phyloP scores from a whole-genome alignment of 257 asterid genomes.

The Penstemon barbatus region DNA sequence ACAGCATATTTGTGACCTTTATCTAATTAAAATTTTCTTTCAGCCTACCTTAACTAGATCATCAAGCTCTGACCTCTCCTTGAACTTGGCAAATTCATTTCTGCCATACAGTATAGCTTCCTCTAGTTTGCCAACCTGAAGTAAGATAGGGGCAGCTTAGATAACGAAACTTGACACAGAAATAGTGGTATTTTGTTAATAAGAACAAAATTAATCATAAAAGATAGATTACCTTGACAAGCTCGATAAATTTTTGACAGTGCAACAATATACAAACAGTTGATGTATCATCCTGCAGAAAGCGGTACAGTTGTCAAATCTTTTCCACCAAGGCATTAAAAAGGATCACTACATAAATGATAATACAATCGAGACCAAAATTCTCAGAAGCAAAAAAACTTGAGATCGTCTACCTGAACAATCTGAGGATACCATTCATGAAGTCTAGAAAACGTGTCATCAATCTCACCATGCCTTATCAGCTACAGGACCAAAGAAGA shows the following conservation, averaged over 20 bases:
- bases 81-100: conserved; percentile 67
- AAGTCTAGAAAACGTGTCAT: conserved; percentile 66
- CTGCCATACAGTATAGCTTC: conserved; percentile 76
- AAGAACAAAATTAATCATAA: neutral
- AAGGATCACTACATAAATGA: neutral
- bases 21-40: neutral
- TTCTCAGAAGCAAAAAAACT: conserved; percentile 15
- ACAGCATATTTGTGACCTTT: neutral
- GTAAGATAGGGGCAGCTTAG: neutral
- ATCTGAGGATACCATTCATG: conserved; percentile 70
- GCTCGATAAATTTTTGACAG: conserved; percentile 87
- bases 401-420: conserved; percentile 58
- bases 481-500: conserved; percentile 49
- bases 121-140: conserved; percentile 65
- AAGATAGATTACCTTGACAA: conserved; percentile 66
- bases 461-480: conserved; percentile 75
- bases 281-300: conserved; percentile 73
- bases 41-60: conserved; percentile 69
- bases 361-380: conserved; percentile 16
- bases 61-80: conserved; percentile 49
- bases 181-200: neutral
- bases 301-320: conserved; percentile 25
- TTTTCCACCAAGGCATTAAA: conserved; percentile 4
- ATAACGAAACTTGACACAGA: conserved; percentile 11
- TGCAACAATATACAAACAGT: conserved; percentile 74